Evolutionary conservation across 768 basidiomycete genomes (phyloP).

Genomic region (Exidia glandulosa): DNA sequence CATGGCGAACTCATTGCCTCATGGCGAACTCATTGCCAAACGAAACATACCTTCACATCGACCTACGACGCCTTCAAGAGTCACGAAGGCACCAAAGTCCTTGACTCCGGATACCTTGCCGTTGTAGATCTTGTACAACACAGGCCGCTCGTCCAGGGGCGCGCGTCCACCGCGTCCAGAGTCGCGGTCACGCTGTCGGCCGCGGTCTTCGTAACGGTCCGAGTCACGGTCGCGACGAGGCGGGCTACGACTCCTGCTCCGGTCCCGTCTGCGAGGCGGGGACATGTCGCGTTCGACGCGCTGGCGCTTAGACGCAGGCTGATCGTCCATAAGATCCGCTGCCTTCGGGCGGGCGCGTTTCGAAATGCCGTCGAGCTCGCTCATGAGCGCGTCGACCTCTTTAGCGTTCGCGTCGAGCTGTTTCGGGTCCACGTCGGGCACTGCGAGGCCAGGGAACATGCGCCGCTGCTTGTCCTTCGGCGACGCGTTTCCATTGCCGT

Average conservation of each 20-base stretch:
- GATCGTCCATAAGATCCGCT: slow-evolving; percentile 19
- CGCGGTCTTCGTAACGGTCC: slow-evolving; percentile 21
- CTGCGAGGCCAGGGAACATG: slow-evolving; percentile 80
- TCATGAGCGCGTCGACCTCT: slow-evolving; percentile 69
- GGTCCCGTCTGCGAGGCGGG: slow-evolving; percentile 35
- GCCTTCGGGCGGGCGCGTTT: slow-evolving; percentile 29
- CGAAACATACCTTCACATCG: slow-evolving; percentile 69
- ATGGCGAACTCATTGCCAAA: not conserved
- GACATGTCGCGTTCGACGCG: slow-evolving; percentile 37
- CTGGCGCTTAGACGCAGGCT: slow-evolving; percentile 48
- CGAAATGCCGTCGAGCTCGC: slow-evolving; percentile 80
- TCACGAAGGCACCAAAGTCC: slow-evolving; percentile 94
- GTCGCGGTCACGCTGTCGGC: slow-evolving; percentile 30
- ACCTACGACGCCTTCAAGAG: slow-evolving; percentile 76
- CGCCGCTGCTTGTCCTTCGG: slow-evolving; percentile 60
- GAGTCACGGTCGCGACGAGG: slow-evolving; percentile 34
- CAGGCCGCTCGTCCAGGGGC: slow-evolving; percentile 66
- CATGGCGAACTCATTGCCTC: slow-evolving; percentile 1
- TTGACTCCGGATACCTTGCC: slow-evolving; percentile 78
- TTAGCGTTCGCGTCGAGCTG: slow-evolving; percentile 31
- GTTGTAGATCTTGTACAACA: slow-evolving; percentile 90
- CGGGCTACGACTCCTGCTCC: slow-evolving; percentile 41
- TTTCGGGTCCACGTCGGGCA: slow-evolving; percentile 63
- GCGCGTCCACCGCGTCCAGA: slow-evolving; percentile 21
- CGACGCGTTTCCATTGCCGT: slow-evolving; percentile 16